Base-by-base conservation (phyloP, 73 alveolate genomes). In the Blepharisma stoltei region DNA sequence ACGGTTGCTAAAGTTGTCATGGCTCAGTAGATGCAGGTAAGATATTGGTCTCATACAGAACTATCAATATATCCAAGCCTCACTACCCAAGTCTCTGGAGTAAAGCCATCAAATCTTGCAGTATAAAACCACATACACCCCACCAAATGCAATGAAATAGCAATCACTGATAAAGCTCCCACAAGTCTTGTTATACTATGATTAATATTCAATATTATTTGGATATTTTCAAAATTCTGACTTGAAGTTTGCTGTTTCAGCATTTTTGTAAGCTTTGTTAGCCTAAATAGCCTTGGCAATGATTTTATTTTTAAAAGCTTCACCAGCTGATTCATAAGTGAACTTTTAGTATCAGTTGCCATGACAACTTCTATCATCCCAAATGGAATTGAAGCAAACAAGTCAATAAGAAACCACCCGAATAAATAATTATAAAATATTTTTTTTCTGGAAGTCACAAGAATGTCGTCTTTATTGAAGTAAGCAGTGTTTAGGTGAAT, bases 71-170 rank as follows among this genome's bases (percentile, higher is more conserved):
- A 46, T 21, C 93, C 94, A 27, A 78, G 60, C 48, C 95, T 73
- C 5, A 89, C 96, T 1, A 93, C 97, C 97, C 98, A 93, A 11
- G 97, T 88, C 71, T 91, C 89, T 6, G 97, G 96, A 9, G 80
- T 79, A 65, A 90, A 88, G 55, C 88, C 94, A 66, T 81, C 81
- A 23, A 93, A 55, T 80, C 77, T 90, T 18, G 96, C 89, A 76
- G 88, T 80, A 47, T 89, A 84, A 76, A 71, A 87, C 95, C 96
- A 93, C 48, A 93, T 66, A 47, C 98, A 93, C 5, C 94, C 96
- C 60, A 89, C 89, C 54, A 90, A 77, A 78, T 93, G 98, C 78
- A 90, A 84, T 78, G 89, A 76, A 38, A 87, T 52, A 44, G 85
- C 73, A 44, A 82, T 87, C n/a, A 94, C 83, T 37, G 89, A 49